A percentile compares a stretch with the other conserved stretches of the same genome.
phyloP scores from a whole-genome alignment of 2,329 filamentous ascomycete genomes.

The Neonectria faginata region DNA sequence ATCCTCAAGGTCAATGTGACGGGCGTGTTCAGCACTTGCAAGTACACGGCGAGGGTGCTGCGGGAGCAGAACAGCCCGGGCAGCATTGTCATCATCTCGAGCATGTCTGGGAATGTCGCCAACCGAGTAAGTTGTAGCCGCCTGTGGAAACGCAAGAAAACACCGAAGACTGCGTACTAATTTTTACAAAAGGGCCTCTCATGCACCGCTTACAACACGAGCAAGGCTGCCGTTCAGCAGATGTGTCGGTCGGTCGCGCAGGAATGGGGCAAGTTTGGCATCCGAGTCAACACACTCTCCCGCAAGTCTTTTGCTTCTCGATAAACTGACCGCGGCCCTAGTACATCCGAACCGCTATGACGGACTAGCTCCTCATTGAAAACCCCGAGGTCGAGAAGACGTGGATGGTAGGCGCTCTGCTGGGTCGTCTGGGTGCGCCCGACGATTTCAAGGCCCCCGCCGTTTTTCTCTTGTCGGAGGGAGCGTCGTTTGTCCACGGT shows the following conservation, averaged over 20 bases:
- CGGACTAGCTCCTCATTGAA: constrained; percentile 56
- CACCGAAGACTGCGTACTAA: not conserved
- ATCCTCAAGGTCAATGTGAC: constrained; percentile 77
- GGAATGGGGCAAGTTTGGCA: constrained; percentile 72
- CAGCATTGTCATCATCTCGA: constrained; percentile 63
- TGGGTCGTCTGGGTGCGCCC: constrained; percentile 64
- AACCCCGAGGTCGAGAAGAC: constrained; percentile 63
- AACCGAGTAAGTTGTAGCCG: constrained; percentile 57
- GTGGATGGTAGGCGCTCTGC: constrained; percentile 65
- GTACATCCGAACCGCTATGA: constrained; percentile 63
- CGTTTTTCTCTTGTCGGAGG: constrained; percentile 68
- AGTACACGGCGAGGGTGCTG: constrained; percentile 73
- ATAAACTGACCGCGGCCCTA: constrained; percentile 25
- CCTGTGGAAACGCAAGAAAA: not conserved
- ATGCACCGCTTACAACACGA: constrained; percentile 72
- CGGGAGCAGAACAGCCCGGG: constrained; percentile 55
- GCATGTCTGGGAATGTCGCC: constrained; percentile 62
- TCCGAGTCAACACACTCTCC: constrained; percentile 74
- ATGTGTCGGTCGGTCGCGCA: constrained; percentile 69
- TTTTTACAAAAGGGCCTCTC: constrained; percentile 63
- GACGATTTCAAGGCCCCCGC: constrained; percentile 69
- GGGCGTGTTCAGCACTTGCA: constrained; percentile 77
- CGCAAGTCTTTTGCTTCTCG: constrained; percentile 48
- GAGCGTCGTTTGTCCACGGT: constrained; percentile 69
- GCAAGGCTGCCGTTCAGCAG: constrained; percentile 71